Evolutionary conservation across 2,329 filamentous ascomycete species (phyloP).

Genomic region (Aspergillus sergii): DNA sequence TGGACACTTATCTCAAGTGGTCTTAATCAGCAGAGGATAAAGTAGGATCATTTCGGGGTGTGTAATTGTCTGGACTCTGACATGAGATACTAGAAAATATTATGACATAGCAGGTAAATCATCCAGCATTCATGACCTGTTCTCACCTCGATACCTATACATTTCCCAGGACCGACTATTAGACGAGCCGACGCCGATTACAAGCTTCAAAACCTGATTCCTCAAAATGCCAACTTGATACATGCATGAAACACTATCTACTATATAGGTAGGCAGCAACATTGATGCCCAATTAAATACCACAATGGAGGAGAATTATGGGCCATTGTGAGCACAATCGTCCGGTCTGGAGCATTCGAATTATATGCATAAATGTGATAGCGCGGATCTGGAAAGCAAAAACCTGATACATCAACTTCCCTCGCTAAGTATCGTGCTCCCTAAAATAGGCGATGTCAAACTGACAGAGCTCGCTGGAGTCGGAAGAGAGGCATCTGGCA

Average conservation of each 20-base stretch:
- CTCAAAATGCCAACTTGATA: not conserved
- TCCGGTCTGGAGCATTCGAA: not conserved
- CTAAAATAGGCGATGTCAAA: not conserved
- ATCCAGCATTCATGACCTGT: not conserved
- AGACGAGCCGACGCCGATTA: not conserved
- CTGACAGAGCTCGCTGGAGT: not conserved
- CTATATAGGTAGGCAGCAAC: not conserved
- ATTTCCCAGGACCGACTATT: not conserved
- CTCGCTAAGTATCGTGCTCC: not conserved
- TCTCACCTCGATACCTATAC: not conserved
- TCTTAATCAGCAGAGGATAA: not conserved
- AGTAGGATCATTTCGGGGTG: not conserved
- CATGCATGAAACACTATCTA: not conserved
- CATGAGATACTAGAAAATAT: not conserved
- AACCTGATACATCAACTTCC: not conserved
- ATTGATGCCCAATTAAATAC: not conserved
- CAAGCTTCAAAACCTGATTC: not conserved
- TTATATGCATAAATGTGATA: not conserved
- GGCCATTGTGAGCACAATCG: not conserved
- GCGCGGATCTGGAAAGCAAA: not conserved
- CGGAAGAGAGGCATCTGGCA: not conserved
- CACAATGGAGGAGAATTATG: not conserved
- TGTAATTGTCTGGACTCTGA: not conserved
- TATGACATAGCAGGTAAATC: not conserved
- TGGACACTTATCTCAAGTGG: no score